Evolutionary conservation across 2,329 filamentous ascomycete species (phyloP).

Genomic region (Westerdykella aurantiaca): DNA sequence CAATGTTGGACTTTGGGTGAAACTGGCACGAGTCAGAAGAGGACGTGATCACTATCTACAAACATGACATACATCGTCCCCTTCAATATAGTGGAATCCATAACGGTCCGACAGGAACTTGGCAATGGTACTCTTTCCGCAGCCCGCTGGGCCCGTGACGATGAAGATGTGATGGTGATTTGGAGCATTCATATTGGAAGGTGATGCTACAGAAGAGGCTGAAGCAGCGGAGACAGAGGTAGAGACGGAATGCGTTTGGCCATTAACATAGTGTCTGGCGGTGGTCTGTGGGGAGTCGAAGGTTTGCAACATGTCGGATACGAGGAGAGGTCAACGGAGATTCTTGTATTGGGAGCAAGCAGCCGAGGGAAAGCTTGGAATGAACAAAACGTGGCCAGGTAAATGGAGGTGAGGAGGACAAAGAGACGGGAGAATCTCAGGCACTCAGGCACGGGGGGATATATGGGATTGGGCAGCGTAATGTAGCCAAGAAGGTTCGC

Average conservation of each 20-base stretch:
- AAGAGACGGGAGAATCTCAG: slow-evolving; percentile 9
- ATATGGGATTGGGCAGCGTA: slow-evolving; percentile 22
- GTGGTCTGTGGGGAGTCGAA: slow-evolving; percentile 23
- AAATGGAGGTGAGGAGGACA: slow-evolving; percentile 4
- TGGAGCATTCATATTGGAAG: slow-evolving; percentile 24
- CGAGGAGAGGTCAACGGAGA: background rate
- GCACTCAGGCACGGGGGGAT: slow-evolving; percentile 14
- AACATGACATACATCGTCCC: slow-evolving; percentile 42
- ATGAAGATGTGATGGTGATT: slow-evolving; percentile 47
- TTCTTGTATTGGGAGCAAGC: background rate
- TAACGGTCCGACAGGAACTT: slow-evolving; percentile 42
- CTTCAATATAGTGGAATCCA: slow-evolving; percentile 46
- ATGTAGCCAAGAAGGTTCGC: slow-evolving; percentile 14
- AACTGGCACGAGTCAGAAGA: slow-evolving; percentile 32
- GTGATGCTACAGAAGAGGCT: slow-evolving; percentile 12
- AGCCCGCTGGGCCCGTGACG: slow-evolving; percentile 50
- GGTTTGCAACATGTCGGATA: slow-evolving; percentile 30
- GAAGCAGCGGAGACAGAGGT: slow-evolving; percentile 21
- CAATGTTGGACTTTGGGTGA: slow-evolving; percentile 49
- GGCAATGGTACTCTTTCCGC: slow-evolving; percentile 50
- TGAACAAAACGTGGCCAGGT: slow-evolving; percentile 2
- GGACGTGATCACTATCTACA: background rate
- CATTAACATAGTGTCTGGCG: slow-evolving; percentile 26
- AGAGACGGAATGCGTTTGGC: slow-evolving; percentile 27
- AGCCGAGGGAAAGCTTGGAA: background rate